Evolutionary conservation across 106 monocot species (phyloP).

Genomic region (Allium sativum): DNA sequence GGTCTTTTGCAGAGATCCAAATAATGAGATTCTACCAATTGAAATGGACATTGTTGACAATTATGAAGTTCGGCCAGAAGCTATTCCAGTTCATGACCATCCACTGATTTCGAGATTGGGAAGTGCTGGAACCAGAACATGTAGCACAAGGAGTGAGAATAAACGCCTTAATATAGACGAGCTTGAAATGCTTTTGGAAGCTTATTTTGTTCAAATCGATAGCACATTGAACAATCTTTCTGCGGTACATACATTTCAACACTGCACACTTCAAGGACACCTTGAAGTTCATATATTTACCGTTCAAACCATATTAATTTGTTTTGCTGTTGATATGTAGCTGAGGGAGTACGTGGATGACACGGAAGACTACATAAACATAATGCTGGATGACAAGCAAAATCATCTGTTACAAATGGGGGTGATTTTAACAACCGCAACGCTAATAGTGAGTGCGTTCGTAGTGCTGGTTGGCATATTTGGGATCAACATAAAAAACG

Average conservation of each 20-base stretch:
- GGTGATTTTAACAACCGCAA: conserved; percentile 57
- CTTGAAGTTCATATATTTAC: neutral
- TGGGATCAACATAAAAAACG: conserved; percentile 59
- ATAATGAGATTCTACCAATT: too few species aligned
- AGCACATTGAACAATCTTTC: conserved; percentile 59
- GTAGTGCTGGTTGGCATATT: conserved; percentile 45
- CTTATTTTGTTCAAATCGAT: conserved; percentile 70
- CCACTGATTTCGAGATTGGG: conserved; percentile 9
- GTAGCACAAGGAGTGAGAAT: conserved; percentile 26
- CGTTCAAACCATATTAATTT: neutral
- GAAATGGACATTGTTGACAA: neutral
- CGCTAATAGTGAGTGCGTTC: conserved; percentile 41
- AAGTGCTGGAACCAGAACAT: conserved; percentile 10
- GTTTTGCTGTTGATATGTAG: conserved; percentile 14
- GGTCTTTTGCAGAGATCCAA: too few species aligned
- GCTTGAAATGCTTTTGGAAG: conserved; percentile 77
- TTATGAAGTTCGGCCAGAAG: neutral
- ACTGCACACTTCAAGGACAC: too few species aligned
- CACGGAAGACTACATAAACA: conserved; percentile 84
- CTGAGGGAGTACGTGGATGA: conserved; percentile 75
- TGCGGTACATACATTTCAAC: conserved; percentile 21
- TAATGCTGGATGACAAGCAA: conserved; percentile 76
- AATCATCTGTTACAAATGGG: conserved; percentile 71
- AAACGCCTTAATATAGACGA: conserved; percentile 36
- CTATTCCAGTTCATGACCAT: conserved; percentile 9